Base-by-base conservation (phyloP, 2,329 filamentous ascomycete genomes). In the Triangularia setosa region DNA sequence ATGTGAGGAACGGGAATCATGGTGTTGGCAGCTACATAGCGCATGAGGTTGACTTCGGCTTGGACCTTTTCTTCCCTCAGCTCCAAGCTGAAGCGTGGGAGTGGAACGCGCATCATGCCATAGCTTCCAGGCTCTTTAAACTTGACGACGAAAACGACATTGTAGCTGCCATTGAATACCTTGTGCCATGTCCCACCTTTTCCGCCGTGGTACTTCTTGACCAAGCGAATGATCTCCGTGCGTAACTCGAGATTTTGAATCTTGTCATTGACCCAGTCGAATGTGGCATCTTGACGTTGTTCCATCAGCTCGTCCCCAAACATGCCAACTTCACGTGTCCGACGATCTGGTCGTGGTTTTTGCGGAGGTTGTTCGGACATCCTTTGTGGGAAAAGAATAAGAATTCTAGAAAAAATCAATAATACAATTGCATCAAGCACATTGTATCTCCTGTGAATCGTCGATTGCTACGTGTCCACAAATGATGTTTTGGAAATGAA, bases 1-100 rank as follows among this genome's bases (percentile, higher is more conserved):
- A 69, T 30, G 7, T 33, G 56, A 1, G 67, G 64, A 23, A 69
- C 61, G 9, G 67, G 65, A 23, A 69, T 62, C 30, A 25, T 61
- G 44, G 65, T 67, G 56, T 67, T 52, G 1, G 58, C 28, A 0
- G 23, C 12, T 12, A 66, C 57, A 27, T 62, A 65, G 11, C 60
- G 58, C 62, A 68, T 68, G 18, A 63, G 60, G 12, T 61, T 64
- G 12, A 55, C 62, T 40, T 68, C 66, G 24, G 62, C 33, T 12
- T 23, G 25, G 4, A 58, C 2, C 27, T 58, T 58, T 14, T 58
- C 55, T 58, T 58, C 55, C 6, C 40, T 48, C 12, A 28, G 25
- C 11, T 16, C 24, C 24, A 58, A 8, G 27, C 55, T 33, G 18
- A 12, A 21, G 55, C 55, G 24, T 6, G 55, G 55, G 4, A 58